Percentiles rank a stretch among this genome's conserved stretches.
phyloP scores from a whole-genome alignment of 345 rosid species.

The Eucalyptus albens region DNA sequence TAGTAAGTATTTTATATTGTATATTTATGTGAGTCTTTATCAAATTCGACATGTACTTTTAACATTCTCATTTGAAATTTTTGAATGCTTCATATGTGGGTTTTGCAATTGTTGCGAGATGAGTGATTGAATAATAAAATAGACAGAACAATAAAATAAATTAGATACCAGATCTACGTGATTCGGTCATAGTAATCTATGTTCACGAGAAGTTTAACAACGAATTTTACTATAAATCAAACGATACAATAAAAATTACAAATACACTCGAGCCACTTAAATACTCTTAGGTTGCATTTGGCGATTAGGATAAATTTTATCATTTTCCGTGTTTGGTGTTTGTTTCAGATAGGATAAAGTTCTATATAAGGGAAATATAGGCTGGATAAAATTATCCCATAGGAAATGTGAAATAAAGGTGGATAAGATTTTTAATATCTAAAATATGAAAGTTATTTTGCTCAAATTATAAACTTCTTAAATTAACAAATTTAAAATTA shows the following conservation, averaged over 20 bases:
- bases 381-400: accelerated
- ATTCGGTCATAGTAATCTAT: accelerated
- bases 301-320: accelerated
- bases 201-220: no score
- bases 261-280: no score
- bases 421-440: accelerated
- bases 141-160: no score
- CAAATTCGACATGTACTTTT: not conserved
- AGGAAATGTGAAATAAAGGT: accelerated
- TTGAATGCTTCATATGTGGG: not conserved
- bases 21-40: not conserved
- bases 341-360: accelerated
- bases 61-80: not conserved
- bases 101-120: no score
- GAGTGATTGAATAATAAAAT: no score
- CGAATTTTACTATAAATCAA: no score
- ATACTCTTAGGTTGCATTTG: accelerated
- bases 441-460: no score
- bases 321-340: accelerated
- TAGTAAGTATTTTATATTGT: not conserved
- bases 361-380: accelerated
- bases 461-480: no score
- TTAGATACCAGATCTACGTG: accelerated
- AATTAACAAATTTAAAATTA: no score
- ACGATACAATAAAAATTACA: no score